Evolutionary conservation across 148 eudicot genomes (phyloP).

Genomic region (Vaccinium myrtillus): DNA sequence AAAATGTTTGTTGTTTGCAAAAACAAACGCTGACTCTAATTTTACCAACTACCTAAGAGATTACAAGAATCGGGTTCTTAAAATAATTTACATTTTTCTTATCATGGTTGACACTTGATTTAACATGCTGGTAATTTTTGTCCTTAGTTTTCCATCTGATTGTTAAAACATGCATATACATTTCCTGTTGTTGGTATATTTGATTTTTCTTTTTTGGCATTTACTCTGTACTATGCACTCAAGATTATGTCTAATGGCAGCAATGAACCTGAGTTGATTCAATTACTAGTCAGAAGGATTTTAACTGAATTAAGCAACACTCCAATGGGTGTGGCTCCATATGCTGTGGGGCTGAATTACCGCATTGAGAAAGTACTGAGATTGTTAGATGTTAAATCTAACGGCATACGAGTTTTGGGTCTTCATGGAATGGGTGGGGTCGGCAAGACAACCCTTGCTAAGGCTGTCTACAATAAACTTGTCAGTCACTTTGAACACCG

Average conservation of each 20-base stretch:
- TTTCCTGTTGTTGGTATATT: neutral
- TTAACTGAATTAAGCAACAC: conserved; percentile 38
- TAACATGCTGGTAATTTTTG: neutral
- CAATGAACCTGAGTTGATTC: conserved; percentile 34
- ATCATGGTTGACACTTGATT: neutral
- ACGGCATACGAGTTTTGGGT: conserved; percentile 36
- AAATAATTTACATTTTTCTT: neutral
- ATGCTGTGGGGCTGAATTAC: conserved; percentile 46
- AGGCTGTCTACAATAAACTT: conserved; percentile 56
- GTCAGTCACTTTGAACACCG: conserved; percentile 35
- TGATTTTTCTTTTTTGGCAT: neutral
- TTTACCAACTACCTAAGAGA: neutral
- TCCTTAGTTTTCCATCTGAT: neutral
- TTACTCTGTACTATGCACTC: neutral
- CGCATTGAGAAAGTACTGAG: conserved; percentile 33
- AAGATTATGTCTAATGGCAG: conserved; percentile 25
- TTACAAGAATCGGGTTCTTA: neutral
- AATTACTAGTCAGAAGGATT: conserved; percentile 38
- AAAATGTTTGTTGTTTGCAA: neutral
- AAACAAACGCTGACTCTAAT: neutral
- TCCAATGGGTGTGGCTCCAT: conserved; percentile 42
- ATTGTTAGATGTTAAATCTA: conserved; percentile 25
- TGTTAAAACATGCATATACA: neutral
- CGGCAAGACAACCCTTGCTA: conserved; percentile 73
- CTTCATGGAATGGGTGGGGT: conserved; percentile 60